Evolutionary conservation across 2,329 filamentous ascomycete genomes (phyloP), one percentile per base, ranked within the genome.

Genomic region (Fusarium coicis): DNA sequence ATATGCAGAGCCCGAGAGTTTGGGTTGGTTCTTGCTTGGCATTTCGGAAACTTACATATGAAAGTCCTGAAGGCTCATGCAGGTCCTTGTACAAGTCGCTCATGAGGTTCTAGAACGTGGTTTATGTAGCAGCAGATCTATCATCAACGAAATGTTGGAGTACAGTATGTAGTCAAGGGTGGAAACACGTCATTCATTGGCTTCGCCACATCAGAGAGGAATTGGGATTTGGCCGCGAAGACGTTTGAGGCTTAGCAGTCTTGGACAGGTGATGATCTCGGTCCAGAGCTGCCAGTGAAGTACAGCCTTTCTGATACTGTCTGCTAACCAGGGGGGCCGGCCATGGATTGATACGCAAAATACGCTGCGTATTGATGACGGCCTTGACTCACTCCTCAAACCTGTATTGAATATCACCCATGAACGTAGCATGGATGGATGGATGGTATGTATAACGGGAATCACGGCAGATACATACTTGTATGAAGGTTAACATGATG

Each of bases 221-320:
- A 68, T 58, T 54, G 59, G 47, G 32, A 56, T 59, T 21, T 34
- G 67, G 43, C 40, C 55, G 60, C 60, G 56, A 73, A 59, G 55
- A 66, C 19, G 40, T 56, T 47, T 59, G 72, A 72, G 72, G 71
- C 72, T 74, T 37, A 74, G 67, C 56, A 68, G 55, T 37, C 32
- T 64, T 55, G 40, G 57, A 44, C 57, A 70, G 42, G 70, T 46
- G 44, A 63, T 55, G 32, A 42, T 55, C 26, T 55, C 40, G 53
- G 53, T 53, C 16, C 32, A 42, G 34, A 69, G 36, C 39, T 69
- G 47, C 49, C 32, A 52, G 40, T 52, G 21, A 62, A 46, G 30
- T 36, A 46, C 23, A 52, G 19, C 18, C n/a, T 16, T 26, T 26
- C 32, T 43, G 34, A 19, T 46, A 21, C 37, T 32, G 30, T 37